Evolutionary conservation across 495 filamentous ascomycete species (phyloP), one percentile per base, ranked within the genome.

Genomic region (Oidiodendron maius): DNA sequence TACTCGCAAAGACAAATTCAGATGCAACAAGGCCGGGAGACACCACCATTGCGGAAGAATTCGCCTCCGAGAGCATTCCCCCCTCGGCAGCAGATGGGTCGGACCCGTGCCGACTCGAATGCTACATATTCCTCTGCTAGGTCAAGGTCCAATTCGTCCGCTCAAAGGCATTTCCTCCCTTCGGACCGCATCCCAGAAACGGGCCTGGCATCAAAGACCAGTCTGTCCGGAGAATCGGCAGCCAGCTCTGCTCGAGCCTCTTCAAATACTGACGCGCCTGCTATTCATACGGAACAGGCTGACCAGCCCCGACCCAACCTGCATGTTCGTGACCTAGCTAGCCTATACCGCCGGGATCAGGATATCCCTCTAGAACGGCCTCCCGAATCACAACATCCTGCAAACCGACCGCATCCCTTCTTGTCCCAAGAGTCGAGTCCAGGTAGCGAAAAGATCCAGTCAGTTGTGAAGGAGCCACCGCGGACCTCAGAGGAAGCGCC

Each of bases 1-100:
- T 96, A 91, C 49, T 78, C 84, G 8, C 83, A 90, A 55, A 82
- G 90, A 25, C 87, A 94, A 55, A 62, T 86, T 25, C 82, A 85
- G 58, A 75, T 93, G 66, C 86, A 88, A 44, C 78, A 86, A 60
- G 85, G 82, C 18, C 73, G 75, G 20, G 72, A 78, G 35, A 72
- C 70, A 8, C 71, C 74, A 18, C 58, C 55, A 10, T 22, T 47
- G 2, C 46, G 59, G 13, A 61, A 61, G 28, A 34, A 42, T 17
- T 61, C 59, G 6, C 56, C 59, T 16, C 48, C 59, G 15, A 34
- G 49, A 28, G 45, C 55, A 0, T 55, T 58, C 46, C 24, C 24
- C 2, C 41, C 55, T 24, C 48, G 52, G 16, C 49, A 50, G 11
- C 48, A 53, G 23, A 30, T 46, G 32, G 28, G 20, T n/a, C 39